These are phyloP conservation scores for Ricinus communis DNA, from an alignment of 345 rosid species.

Conservation along the genomic window DNA sequence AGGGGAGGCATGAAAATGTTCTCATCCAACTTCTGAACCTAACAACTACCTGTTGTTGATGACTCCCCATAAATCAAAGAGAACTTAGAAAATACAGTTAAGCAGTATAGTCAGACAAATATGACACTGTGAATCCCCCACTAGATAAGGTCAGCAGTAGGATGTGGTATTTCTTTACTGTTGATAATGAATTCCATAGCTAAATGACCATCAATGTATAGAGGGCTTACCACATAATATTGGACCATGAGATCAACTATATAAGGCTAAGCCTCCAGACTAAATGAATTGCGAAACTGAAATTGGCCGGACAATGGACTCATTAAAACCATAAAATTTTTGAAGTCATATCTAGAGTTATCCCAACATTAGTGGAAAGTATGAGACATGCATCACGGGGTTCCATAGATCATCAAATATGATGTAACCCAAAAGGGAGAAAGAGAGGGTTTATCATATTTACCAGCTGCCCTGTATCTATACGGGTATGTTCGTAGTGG, in stretches of 20 bases:
- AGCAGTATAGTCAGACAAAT: neutral
- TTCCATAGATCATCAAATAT: neutral
- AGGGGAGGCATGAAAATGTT: neutral
- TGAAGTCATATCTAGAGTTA: neutral
- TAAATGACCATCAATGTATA: neutral
- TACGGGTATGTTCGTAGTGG: conserved; percentile 93
- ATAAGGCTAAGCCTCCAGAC: neutral
- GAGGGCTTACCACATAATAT: neutral
- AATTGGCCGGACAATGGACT: neutral
- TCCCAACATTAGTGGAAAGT: neutral
- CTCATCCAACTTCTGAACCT: neutral
- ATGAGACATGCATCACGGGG: neutral
- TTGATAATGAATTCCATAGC: neutral
- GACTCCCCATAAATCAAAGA: too few species aligned
- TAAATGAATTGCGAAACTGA: neutral
- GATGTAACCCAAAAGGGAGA: neutral
- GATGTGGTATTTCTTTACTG: neutral
- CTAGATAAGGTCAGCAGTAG: neutral
- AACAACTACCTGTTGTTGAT: neutral
- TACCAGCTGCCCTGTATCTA: conserved; percentile 96
- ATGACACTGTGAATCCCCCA: neutral
- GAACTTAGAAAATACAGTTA: neutral
- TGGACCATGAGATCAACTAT: neutral
- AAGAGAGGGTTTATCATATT: conserved; percentile 8
- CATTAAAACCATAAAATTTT: neutral